phyloP scores from a whole-genome alignment of 2,329 filamentous ascomycete genomes.

The Dothidotthia symphoricarpi region DNA sequence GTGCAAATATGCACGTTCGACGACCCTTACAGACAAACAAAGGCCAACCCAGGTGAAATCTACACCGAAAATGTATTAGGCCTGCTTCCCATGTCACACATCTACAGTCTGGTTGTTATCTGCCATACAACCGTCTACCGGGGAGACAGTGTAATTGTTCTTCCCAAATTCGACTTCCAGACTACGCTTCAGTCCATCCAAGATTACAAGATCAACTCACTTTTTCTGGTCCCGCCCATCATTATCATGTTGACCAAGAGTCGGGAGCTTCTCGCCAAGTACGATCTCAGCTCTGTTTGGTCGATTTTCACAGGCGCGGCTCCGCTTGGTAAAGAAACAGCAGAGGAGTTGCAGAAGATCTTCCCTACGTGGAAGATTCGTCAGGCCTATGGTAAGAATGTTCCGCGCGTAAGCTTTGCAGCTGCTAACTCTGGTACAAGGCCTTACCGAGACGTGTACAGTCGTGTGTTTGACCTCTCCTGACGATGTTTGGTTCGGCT shows the following conservation, averaged over 20 bases:
- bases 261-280: constrained; percentile 59
- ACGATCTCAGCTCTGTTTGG: constrained; percentile 67
- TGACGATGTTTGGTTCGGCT: constrained; percentile 67
- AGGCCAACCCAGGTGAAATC: constrained; percentile 2
- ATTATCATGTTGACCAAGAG: constrained; percentile 73
- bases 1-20: constrained; percentile 61
- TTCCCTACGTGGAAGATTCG: constrained; percentile 65
- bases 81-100: constrained; percentile 77
- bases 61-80: constrained; percentile 60
- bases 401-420: neutral
- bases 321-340: constrained; percentile 71
- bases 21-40: constrained; percentile 43
- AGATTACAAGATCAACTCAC: constrained; percentile 63
- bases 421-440: constrained; percentile 37
- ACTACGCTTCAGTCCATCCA: constrained; percentile 64
- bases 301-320: constrained; percentile 73
- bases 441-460: constrained; percentile 74
- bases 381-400: constrained; percentile 65
- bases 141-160: constrained; percentile 70
- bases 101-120: constrained; percentile 73
- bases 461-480: constrained; percentile 62
- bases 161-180: constrained; percentile 74
- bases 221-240: constrained; percentile 77
- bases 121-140: constrained; percentile 64
- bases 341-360: constrained; percentile 59